Evolutionary conservation across 176 grass and related monocot species (phyloP), one percentile per base, ranked within the genome.

Genomic region (Rhynchospora tenuis): DNA sequence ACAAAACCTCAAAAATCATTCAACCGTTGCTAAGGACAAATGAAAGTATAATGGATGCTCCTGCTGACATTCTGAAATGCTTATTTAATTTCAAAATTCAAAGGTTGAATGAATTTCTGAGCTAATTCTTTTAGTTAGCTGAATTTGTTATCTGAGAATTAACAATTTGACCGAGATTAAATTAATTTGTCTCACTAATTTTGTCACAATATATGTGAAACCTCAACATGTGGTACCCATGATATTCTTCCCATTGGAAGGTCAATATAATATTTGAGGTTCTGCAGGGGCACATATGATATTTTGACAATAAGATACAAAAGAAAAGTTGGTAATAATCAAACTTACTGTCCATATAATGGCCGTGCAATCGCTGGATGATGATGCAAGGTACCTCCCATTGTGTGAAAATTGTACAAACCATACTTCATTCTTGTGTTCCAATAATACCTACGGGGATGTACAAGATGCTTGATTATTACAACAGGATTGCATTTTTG

Each of bases 331-430:
- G 80, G 43, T 15, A 68, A 59, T 45, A 56, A 52, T 60, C 48
- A 65, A 82, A 19, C 66, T 80, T 95, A 99, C 96, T 86, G 80
- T 87, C 96, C 96, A 99, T 89, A 99, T 89, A 80, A 99, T 99
- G 64, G 93, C 91, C 1, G 96, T 99, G 85, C 87, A 95, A 92
- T 99, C 96, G 77, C 89, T 85, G 55, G 96, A 99, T 54, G 96
- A 95, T 73, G 96, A 91, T 86, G 91, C 96, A 55, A 99, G 81
- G 59, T 93, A 99, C 27, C 87, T 90, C 75, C 96, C 96, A 85
- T 93, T 91, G 87, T 95, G 88, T 83, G 96, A 99, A 75, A 99
- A 99, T 91, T 89, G 94, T 89, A 95, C 86, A 93, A 95, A 95
- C 96, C 96, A 99, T 71, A 99, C 96, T 89, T 99, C 96, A 88